A percentile compares a stretch with the other conserved stretches of the same genome.
Evolutionary conservation across 2,329 filamentous ascomycete genomes (phyloP).

Genomic region (Mycosphaerella sp.): DNA sequence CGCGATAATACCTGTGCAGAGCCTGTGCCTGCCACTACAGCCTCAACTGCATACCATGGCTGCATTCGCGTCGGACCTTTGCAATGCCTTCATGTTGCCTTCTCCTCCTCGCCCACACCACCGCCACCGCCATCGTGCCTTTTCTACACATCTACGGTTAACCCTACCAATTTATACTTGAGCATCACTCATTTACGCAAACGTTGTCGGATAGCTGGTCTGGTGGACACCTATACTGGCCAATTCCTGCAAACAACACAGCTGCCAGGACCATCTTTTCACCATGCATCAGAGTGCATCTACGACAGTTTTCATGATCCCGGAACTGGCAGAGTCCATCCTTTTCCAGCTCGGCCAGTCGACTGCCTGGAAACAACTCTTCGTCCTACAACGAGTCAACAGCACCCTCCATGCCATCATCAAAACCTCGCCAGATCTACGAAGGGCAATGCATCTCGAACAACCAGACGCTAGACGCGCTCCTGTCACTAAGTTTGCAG

Average conservation of each 20-base stretch:
- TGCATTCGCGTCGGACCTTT: background rate
- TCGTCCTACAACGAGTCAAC: slow-evolving; percentile 20
- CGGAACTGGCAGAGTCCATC: slow-evolving; percentile 22
- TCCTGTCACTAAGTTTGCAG: slow-evolving; percentile 8
- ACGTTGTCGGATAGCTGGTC: background rate
- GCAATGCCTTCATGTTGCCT: background rate
- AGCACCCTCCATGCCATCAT: slow-evolving; percentile 19
- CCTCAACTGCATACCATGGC: slow-evolving; percentile 1
- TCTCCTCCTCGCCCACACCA: background rate
- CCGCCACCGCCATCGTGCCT: slow-evolving; percentile 1
- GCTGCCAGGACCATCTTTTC: background rate
- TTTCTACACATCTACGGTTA: background rate
- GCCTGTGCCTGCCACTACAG: slow-evolving; percentile 7
- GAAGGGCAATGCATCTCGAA: slow-evolving; percentile 20
- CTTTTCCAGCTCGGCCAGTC: slow-evolving; percentile 18
- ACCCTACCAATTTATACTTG: background rate
- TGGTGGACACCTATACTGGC: background rate
- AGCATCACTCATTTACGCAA: background rate
- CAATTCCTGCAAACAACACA: slow-evolving; percentile 3
- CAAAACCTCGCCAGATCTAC: slow-evolving; percentile 16
- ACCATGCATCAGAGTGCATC: slow-evolving; percentile 15
- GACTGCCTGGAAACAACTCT: slow-evolving; percentile 20
- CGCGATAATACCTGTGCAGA: slow-evolving; percentile 10
- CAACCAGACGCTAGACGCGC: slow-evolving; percentile 4
- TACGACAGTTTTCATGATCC: slow-evolving; percentile 16